Base-by-base conservation (phyloP, 2,329 filamentous ascomycete genomes). In the Botryosphaeria agaves region DNA sequence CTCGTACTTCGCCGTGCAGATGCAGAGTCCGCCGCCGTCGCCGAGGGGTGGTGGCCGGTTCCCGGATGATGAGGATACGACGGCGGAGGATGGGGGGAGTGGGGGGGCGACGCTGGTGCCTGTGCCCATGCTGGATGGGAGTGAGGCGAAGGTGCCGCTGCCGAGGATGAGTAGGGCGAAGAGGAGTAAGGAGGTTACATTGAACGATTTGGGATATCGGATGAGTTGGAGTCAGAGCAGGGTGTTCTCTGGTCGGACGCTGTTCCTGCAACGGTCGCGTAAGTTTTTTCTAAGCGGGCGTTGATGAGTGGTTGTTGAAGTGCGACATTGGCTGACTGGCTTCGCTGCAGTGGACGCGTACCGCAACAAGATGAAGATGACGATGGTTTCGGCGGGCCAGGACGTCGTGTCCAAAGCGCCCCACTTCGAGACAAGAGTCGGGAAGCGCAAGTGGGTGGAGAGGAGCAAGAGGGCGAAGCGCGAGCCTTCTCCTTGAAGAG, bases 161-260 rank as follows among this genome's bases (percentile, higher is more conserved):
- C 83, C 85, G 16, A 67, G 73, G 34, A 74, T 84, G 52, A 73
- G 73, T 29, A 74, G 70, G 46, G 61, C 63, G 26, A 69, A 72
- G 41, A 72, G 83, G 29, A 69, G 66, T 29, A 89, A 82, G 57
- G 87, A 95, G 50, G 74, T 89, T n/a, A 72, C 81, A 29, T 60
- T 95, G 37, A 95, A 95, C 48, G 85, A 95, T 47, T 60, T 95
- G 27, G 87, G 84, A 2, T 92, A 91, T 52, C 73, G 87, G 28
- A 91, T 98, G 80, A 85, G 82, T 29, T 98, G 89, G 87, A 76
- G 85, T 32, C 87, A 95, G 58, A 89, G 84, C 51, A 69, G 87
- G 45, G 81, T 87, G 7, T 94, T 95, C 59, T 76, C 84, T 1
- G 80, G 78, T 8, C 69, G 83, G 42, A 83, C 77, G 24, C 64